Percentiles rank a stretch among this genome's conserved stretches.
These are phyloP conservation scores for Aspergillus quadricinctus DNA, from an alignment of 2,329 filamentous ascomycete species.

Conservation along the genomic window DNA sequence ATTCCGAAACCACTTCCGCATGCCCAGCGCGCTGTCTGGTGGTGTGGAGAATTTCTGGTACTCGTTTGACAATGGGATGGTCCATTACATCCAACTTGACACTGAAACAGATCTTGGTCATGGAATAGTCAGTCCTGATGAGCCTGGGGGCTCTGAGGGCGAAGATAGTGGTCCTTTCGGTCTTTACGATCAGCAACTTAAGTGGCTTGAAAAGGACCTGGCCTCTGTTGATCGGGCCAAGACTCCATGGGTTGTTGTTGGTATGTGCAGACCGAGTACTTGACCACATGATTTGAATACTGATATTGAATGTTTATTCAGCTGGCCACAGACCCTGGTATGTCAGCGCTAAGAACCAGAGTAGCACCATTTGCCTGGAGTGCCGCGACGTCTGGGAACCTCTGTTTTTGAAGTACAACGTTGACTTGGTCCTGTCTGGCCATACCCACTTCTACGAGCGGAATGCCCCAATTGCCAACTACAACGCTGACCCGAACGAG, in stretches of 20 bases:
- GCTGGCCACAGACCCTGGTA: not conserved
- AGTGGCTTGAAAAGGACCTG: not conserved
- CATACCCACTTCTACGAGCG: not conserved
- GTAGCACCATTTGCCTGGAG: not conserved
- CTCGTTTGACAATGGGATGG: not conserved
- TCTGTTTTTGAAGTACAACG: no score
- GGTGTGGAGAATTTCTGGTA: slow-evolving; percentile 1
- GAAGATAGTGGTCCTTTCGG: not conserved
- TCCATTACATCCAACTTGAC: not conserved
- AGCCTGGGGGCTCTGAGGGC: not conserved
- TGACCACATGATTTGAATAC: not conserved
- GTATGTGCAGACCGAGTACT: not conserved
- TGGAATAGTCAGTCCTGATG: not conserved
- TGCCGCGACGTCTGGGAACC: not conserved
- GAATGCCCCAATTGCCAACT: not conserved
- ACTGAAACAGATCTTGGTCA: not conserved
- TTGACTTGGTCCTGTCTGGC: not conserved
- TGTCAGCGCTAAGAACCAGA: not conserved
- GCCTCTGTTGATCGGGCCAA: not conserved
- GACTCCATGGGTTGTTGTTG: not conserved
- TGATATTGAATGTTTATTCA: not conserved
- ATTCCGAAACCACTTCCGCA: slow-evolving; percentile 19
- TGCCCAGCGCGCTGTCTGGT: slow-evolving; percentile 15
- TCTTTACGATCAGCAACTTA: not conserved
- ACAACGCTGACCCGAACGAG: slow-evolving; percentile 6